A percentile compares a stretch with the other conserved stretches of the same genome.
These are phyloP conservation scores for Talaromyces sp. DNA, from an alignment of 2,329 filamentous ascomycete species.

Conservation along the genomic window DNA sequence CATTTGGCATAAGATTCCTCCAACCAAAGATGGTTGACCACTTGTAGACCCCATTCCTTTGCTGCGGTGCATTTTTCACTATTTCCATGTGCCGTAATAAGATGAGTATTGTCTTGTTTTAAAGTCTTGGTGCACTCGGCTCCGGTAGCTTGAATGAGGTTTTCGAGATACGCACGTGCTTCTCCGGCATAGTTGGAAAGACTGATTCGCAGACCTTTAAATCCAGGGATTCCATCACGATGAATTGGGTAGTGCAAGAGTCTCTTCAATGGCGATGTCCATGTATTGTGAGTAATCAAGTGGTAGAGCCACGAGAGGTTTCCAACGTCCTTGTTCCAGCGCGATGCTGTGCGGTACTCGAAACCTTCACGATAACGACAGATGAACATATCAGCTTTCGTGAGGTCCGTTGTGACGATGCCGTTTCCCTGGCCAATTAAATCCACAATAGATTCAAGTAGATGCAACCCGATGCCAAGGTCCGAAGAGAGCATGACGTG, in stretches of 20 bases:
- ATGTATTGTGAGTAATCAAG: slow-evolving; percentile 80
- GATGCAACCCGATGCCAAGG: slow-evolving; percentile 62
- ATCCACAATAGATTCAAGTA: slow-evolving; percentile 62
- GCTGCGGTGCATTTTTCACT: slow-evolving; percentile 94
- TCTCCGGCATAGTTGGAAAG: slow-evolving; percentile 96
- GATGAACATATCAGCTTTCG: slow-evolving; percentile 74
- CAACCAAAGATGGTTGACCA: slow-evolving; percentile 94
- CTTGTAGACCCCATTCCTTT: slow-evolving; percentile 82
- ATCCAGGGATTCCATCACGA: slow-evolving; percentile 69
- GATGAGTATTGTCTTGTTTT: slow-evolving; percentile 90
- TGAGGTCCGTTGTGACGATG: slow-evolving; percentile 57
- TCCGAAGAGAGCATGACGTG: slow-evolving; percentile 73
- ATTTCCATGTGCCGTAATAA: slow-evolving; percentile 81
- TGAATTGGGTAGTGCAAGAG: slow-evolving; percentile 88
- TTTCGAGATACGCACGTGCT: slow-evolving; percentile 87
- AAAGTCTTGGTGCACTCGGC: slow-evolving; percentile 91
- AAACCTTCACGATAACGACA: slow-evolving; percentile 80
- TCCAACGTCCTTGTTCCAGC: slow-evolving; percentile 74
- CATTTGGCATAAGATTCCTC: slow-evolving; percentile 96
- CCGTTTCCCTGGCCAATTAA: slow-evolving; percentile 71
- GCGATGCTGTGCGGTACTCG: slow-evolving; percentile 72
- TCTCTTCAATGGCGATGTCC: slow-evolving; percentile 77
- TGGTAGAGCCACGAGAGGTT: slow-evolving; percentile 93
- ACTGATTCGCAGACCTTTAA: slow-evolving; percentile 71
- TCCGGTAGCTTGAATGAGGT: slow-evolving; percentile 76